These are phyloP conservation scores for Aspergillus incahuasiensis DNA, from an alignment of 495 filamentous ascomycete species.

Conservation along the genomic window DNA sequence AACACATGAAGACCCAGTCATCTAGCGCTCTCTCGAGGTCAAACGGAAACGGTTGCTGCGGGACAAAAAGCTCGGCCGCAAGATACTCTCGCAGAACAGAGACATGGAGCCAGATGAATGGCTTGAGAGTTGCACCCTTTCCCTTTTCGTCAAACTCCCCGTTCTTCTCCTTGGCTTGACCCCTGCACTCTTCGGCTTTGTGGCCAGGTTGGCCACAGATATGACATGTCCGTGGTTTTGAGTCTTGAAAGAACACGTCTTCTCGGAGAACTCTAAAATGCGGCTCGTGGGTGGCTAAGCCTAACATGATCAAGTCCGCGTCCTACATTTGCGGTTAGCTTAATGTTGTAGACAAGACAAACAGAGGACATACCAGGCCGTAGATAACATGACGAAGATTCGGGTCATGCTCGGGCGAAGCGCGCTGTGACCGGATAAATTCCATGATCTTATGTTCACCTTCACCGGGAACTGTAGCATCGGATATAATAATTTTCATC, in stretches of 20 bases:
- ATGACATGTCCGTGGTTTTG: constrained; percentile 71
- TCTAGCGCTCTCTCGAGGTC: constrained; percentile 95
- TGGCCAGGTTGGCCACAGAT: constrained; percentile 91
- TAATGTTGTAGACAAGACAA: neutral
- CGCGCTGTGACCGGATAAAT: constrained; percentile 89
- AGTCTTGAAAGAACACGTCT: constrained; percentile 91
- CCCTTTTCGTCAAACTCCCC: constrained; percentile 85
- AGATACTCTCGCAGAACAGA: constrained; percentile 89
- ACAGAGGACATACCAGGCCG: constrained; percentile 54
- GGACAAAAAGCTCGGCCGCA: constrained; percentile 78
- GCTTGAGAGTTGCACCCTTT: constrained; percentile 63
- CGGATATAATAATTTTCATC: constrained; percentile 95
- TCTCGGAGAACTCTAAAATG: constrained; percentile 96
- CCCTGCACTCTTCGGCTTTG: constrained; percentile 74
- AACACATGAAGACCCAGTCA: constrained; percentile 99
- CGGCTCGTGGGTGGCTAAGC: constrained; percentile 93
- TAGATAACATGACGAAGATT: constrained; percentile 97
- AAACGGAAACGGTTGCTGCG: constrained; percentile 71
- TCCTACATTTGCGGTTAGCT: constrained; percentile 47
- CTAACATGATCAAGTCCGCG: constrained; percentile 98
- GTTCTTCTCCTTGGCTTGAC: constrained; percentile 75
- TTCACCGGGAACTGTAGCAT: constrained; percentile 95
- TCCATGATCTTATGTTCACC: constrained; percentile 99
- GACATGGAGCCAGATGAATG: constrained; percentile 98
- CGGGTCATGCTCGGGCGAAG: constrained; percentile 85